Evolutionary conservation across 2,329 filamentous ascomycete species (phyloP), one percentile per base, ranked within the genome.

Genomic region (Talaromyces rugulosus): DNA sequence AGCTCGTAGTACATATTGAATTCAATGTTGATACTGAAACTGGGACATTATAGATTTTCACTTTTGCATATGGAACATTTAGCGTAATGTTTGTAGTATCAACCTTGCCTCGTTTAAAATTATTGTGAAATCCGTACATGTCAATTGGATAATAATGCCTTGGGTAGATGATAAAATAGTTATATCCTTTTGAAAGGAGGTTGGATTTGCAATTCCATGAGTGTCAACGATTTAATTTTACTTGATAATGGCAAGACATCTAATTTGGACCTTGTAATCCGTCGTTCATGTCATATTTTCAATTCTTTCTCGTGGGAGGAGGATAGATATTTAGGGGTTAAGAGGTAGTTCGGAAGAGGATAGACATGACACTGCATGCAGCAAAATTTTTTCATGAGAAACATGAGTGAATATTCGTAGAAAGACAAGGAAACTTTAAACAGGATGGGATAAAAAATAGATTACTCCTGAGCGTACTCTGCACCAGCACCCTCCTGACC

Each of bases 381-480:
- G 50, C 40, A 53, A 50, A 31, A n/a, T 40, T 52, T 60, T 59
- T 51, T 23, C 23, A 58, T 57, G 58, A 60, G 58, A 51, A 56
- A 63, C 58, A 51, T 58, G 61, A 63, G 58, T 59, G 59, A 42
- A 55, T 47, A 50, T 62, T 62, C 60, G 60, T 56, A 36, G 56
- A 40, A 56, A 58, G 42, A 18, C 44, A 47, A 56, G 53, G 27
- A 62, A 44, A 50, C 16, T 31, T 54, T 27, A n/a, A 56, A 60
- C 54, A 63, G 52, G 18, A 63, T 47, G 27, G 52, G 44, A 23
- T 23, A 68, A 66, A 68, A 63, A 69, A 64, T 67, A 65, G 63
- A 70, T 78, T 79, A 81, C 74, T 82, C 80, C 75, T 82, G 78
- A 62, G 73, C 71, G 68, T 71, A 80, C 72, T 78, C 78, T 62